Evolutionary conservation across 2,329 filamentous ascomycete genomes (phyloP).

Genomic region (Ceratocystis cacaofunesta): DNA sequence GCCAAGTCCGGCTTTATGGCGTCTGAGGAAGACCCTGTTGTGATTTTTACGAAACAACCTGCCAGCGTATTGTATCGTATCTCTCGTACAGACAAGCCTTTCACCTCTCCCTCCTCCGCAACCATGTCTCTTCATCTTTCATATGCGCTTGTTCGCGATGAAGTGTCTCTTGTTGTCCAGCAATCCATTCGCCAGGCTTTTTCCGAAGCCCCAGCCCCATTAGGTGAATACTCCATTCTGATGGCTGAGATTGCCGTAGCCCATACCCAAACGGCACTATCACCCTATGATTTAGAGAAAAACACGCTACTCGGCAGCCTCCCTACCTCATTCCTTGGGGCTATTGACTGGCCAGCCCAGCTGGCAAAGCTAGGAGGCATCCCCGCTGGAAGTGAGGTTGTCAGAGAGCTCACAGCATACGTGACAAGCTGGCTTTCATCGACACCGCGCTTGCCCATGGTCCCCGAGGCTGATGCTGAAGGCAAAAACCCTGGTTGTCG

Average conservation of each 20-base stretch:
- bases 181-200: conserved; percentile 30
- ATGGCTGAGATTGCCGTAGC: conserved; percentile 31
- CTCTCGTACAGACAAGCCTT: conserved; percentile 32
- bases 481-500: background rate
- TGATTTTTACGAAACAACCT: conserved; percentile 69
- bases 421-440: conserved; percentile 27
- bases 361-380: conserved; percentile 8
- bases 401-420: conserved; percentile 22
- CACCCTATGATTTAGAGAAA: conserved; percentile 39
- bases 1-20: conserved; percentile 41
- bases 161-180: conserved; percentile 42
- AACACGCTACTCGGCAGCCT: conserved; percentile 34
- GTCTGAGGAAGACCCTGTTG: conserved; percentile 36
- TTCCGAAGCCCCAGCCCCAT: conserved; percentile 20
- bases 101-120: conserved; percentile 21
- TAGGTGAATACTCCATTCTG: conserved; percentile 34
- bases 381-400: background rate
- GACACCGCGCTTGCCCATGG: conserved; percentile 16
- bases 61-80: conserved; percentile 72
- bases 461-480: background rate
- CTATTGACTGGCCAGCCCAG: conserved; percentile 14
- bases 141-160: conserved; percentile 63
- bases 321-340: conserved; percentile 19
- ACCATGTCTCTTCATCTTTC: conserved; percentile 54
- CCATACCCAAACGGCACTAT: conserved; percentile 31